These are phyloP conservation scores for Phaeolepiota aurea DNA, from an alignment of 768 basidiomycete genomes.

Conservation along the genomic window DNA sequence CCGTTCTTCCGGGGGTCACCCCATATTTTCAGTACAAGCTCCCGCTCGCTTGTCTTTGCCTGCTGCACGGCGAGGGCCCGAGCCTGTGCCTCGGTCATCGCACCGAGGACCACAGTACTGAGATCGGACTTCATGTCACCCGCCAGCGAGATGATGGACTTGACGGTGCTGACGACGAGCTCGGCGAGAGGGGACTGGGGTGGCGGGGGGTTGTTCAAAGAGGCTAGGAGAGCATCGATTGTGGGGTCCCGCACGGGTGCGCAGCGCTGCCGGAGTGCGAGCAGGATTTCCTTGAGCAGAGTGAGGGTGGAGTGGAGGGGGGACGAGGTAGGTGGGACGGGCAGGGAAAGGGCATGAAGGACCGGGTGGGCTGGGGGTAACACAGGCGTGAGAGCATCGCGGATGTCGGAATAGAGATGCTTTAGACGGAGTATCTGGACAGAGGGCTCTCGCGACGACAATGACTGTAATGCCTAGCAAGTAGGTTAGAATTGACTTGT, in stretches of 20 bases:
- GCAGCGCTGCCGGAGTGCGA: conserved; percentile 48
- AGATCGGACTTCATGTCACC: conserved; percentile 67
- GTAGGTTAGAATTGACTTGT: too few relatives aligned
- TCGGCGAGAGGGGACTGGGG: conserved; percentile 27
- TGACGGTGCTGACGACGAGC: conserved; percentile 38
- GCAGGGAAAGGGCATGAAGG: conserved; percentile 43
- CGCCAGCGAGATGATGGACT: conserved; percentile 38
- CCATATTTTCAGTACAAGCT: conserved; percentile 46
- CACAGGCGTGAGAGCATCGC: conserved; percentile 41
- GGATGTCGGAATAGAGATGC: conserved; percentile 45
- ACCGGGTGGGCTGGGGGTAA: conserved; percentile 47
- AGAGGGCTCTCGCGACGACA: conserved; percentile 52
- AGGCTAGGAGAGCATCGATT: conserved; percentile 31
- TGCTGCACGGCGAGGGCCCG: conserved; percentile 37
- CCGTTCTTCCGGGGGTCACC: conserved; percentile 17
- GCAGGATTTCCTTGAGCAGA: conserved; percentile 46
- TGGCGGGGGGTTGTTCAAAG: conserved; percentile 15
- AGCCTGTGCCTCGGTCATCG: conserved; percentile 59
- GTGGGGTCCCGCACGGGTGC: conserved; percentile 56
- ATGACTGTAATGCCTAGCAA: conserved; percentile 41
- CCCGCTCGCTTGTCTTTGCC: conserved; percentile 46
- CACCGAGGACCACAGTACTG: conserved; percentile 53
- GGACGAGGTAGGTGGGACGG: conserved; percentile 59
- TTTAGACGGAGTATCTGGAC: conserved; percentile 53
- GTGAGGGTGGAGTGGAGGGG: conserved; percentile 51